Base-by-base conservation (phyloP, 139 green algal species). In the Chlorella sp. region DNA sequence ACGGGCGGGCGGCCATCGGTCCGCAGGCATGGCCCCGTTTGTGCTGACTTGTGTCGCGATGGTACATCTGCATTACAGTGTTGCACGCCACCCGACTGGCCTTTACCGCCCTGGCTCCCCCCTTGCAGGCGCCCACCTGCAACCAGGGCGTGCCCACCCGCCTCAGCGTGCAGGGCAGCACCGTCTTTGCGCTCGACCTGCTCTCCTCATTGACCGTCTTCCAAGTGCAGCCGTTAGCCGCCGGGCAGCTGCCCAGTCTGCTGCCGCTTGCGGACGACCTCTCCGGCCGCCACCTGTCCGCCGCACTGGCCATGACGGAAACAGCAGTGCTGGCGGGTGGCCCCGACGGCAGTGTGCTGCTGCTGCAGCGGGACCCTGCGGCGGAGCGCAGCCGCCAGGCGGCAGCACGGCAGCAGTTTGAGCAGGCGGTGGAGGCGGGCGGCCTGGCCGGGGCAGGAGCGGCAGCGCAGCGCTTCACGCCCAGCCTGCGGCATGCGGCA, bases 181-280 rank as follows among this genome's bases (percentile, higher is more conserved):
- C 34, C 4, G 22, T 85, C 19, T 73, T 43, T 56, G 69, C 46
- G 1, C 48, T 38, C 0, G 81, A 85, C 34, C 81, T 85, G 34
- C 81, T 85, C 11, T 79, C 81, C 36, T 85, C 68, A 1, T n/a
- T 80, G 14, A 80, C 81, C 19, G 68, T n/a, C 28, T 80, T 73
- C 22, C 68, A 28, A 16, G 80, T 84, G 80, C 80, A 77, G 64
- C 80, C 80, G 6, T 13, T 51, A 36, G 67, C 80, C 14, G 44
- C 65, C 0, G 80, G 65, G 41, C 44, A 73, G 48, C 68, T 28
- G 14, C 69, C 81, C 46, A 72, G 1, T 8, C 24, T 85, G 38
- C 17, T 80, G 19, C 81, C 81, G 28, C 70, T 76, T 36, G 48
- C 44, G 11, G 34, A 38, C 41, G 81, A 85, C 40, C 26, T 76